These are phyloP conservation scores for Fusarium ramigenum DNA, from an alignment of 2,329 filamentous ascomycete species.

Conservation along the genomic window DNA sequence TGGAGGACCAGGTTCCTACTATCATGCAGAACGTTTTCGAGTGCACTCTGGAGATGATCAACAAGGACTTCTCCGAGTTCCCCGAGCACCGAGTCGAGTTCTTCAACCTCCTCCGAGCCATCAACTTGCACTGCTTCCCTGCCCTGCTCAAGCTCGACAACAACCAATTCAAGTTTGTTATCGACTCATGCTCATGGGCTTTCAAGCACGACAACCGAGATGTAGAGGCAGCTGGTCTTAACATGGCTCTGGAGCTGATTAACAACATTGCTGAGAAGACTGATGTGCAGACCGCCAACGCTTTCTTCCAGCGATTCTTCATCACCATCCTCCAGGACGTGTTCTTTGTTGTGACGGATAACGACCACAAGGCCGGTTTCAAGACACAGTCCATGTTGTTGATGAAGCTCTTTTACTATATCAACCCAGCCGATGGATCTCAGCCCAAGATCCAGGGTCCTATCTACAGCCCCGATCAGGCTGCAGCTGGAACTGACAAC, in stretches of 20 bases:
- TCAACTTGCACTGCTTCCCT: slow-evolving; percentile 97
- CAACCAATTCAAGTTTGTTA: slow-evolving; percentile 98
- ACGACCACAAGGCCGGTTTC: slow-evolving; percentile 98
- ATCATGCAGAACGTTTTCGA: slow-evolving; percentile 99
- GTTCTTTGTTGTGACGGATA: slow-evolving; percentile 97
- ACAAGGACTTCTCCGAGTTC: slow-evolving; percentile 99
- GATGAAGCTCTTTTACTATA: slow-evolving; percentile 95
- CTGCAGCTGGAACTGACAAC: slow-evolving; percentile 84
- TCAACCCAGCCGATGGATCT: slow-evolving; percentile 74
- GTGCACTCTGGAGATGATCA: slow-evolving; percentile 99
- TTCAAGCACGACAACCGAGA: slow-evolving; percentile 99
- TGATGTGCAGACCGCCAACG: slow-evolving; percentile 84
- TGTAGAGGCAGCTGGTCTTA: slow-evolving; percentile 93
- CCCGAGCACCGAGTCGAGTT: slow-evolving; percentile 99
- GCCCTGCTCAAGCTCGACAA: slow-evolving; percentile 93
- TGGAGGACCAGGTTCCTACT: slow-evolving; percentile 97
- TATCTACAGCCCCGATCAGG: slow-evolving; percentile 87
- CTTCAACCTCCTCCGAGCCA: slow-evolving; percentile 94
- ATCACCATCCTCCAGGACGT: slow-evolving; percentile 95
- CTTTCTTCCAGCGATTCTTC: slow-evolving; percentile 99
- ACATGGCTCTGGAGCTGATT: slow-evolving; percentile 98
- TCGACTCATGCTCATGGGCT: slow-evolving; percentile 99
- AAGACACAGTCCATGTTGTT: slow-evolving; percentile 96
- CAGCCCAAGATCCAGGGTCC: slow-evolving; percentile 90
- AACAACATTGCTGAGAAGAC: slow-evolving; percentile 97